Conservation (phyloP, 2,329 filamentous ascomycete species). For the Xylariaceae sp. region DNA sequence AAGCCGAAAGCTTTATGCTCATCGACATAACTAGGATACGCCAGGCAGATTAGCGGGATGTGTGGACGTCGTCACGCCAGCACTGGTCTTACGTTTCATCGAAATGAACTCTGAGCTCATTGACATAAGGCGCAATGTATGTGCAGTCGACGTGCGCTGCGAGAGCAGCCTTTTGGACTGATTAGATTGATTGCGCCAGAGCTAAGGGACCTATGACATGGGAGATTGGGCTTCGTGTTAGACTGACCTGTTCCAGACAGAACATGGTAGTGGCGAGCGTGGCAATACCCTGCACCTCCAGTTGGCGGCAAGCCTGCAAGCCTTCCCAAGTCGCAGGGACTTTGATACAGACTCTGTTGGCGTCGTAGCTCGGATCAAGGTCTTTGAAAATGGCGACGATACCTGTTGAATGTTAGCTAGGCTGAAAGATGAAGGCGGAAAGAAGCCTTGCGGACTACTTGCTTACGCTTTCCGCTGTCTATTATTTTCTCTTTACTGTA, state of each 20-base stretch:
- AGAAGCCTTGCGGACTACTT: not conserved
- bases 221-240: not conserved
- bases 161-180: slow-evolving; percentile 38
- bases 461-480: slow-evolving; percentile 47
- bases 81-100: slow-evolving; percentile 38
- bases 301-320: slow-evolving; percentile 51
- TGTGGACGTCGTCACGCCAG: not conserved
- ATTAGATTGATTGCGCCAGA: no score
- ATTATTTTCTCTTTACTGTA: slow-evolving; percentile 48
- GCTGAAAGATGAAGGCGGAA: not conserved
- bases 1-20: slow-evolving; percentile 47
- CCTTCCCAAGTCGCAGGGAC: slow-evolving; percentile 62
- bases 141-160: slow-evolving; percentile 55
- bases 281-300: slow-evolving; percentile 51
- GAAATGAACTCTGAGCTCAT: slow-evolving; percentile 61
- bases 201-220: not conserved
- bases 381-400: slow-evolving; percentile 45
- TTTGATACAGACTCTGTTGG: slow-evolving; percentile 56
- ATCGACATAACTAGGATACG: slow-evolving; percentile 41
- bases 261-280: slow-evolving; percentile 63
- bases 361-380: slow-evolving; percentile 41
- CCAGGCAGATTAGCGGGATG: not conserved
- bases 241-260: slow-evolving; percentile 48
- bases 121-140: slow-evolving; percentile 64
- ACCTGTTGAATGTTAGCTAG: slow-evolving; percentile 33